phyloP scores from a whole-genome alignment of 148 eudicot species.

The Fallopia convolvulus region DNA sequence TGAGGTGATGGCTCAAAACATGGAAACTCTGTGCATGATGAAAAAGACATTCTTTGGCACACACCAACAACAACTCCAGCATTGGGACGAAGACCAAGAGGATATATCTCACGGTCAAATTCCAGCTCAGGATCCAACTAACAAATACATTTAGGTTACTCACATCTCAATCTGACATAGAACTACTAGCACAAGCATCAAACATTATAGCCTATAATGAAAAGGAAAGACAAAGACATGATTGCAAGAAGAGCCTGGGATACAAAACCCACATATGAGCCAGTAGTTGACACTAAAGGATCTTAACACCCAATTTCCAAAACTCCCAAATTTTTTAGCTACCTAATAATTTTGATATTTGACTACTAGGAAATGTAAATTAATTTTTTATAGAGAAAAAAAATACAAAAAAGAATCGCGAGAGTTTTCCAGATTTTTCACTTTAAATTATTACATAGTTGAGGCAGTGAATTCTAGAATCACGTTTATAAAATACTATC shows the following conservation, averaged over 20 bases:
- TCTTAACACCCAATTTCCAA: neutral
- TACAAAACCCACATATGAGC: neutral
- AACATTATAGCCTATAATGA: neutral
- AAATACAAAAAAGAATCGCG: neutral
- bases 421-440: neutral
- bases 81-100: constrained; percentile 95
- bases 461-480: neutral
- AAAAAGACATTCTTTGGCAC: constrained; percentile 93
- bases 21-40: constrained; percentile 95
- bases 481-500: neutral
- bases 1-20: constrained; percentile 99
- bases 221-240: neutral
- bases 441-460: neutral
- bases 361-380: neutral
- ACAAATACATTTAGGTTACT: constrained; percentile 18
- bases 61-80: constrained; percentile 96
- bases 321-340: neutral
- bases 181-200: neutral
- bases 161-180: constrained; percentile 13
- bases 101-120: constrained; percentile 96
- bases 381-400: neutral
- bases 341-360: neutral
- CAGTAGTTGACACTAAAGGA: neutral
- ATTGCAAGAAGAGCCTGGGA: neutral
- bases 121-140: constrained; percentile 98